Conservation (phyloP, 208 protist species). For the Crithidia sp. region DNA sequence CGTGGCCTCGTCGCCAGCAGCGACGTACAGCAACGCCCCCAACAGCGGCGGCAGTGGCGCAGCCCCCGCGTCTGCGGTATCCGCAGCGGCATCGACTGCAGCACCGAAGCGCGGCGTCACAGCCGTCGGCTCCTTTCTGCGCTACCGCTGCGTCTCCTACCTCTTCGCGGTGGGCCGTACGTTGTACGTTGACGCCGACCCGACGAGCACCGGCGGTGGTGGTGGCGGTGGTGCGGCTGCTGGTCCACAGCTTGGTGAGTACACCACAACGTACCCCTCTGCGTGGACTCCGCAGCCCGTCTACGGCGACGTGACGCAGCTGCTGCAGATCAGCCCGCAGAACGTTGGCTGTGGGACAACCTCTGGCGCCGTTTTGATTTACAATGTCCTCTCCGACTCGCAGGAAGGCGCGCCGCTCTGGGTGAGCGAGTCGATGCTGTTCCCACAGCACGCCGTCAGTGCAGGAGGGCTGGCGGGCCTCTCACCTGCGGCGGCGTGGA, state of each 20-base stretch:
- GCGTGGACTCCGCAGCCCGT: conserved; percentile 52
- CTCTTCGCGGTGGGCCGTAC: conserved; percentile 57
- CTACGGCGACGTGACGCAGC: conserved; percentile 58
- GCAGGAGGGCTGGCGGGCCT: neutral
- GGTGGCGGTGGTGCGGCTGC: neutral
- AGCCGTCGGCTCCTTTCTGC: conserved; percentile 69
- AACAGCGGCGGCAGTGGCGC: conserved; percentile 1
- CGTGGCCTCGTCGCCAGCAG: conserved; percentile 1
- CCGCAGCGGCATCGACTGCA: no score
- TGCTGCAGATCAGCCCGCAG: conserved; percentile 62
- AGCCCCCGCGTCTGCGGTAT: neutral
- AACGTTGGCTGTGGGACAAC: conserved; percentile 73
- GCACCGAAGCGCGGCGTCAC: conserved; percentile 52
- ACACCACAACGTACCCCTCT: conserved; percentile 61
- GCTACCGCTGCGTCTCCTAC: conserved; percentile 64
- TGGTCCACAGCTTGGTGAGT: conserved; percentile 61
- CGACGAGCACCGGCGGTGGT: neutral
- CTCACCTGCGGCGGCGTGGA: neutral
- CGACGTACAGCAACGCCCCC: neutral
- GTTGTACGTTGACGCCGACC: conserved; percentile 45
- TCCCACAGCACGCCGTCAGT: neutral
- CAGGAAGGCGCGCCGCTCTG: conserved; percentile 80
- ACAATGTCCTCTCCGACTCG: conserved; percentile 72
- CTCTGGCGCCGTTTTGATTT: conserved; percentile 76
- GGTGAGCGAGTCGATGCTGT: conserved; percentile 44